Evolutionary conservation across 805 yeast genomes (phyloP), one percentile per base, ranked within the genome.

Genomic region (Brettanomyces custersianus): DNA sequence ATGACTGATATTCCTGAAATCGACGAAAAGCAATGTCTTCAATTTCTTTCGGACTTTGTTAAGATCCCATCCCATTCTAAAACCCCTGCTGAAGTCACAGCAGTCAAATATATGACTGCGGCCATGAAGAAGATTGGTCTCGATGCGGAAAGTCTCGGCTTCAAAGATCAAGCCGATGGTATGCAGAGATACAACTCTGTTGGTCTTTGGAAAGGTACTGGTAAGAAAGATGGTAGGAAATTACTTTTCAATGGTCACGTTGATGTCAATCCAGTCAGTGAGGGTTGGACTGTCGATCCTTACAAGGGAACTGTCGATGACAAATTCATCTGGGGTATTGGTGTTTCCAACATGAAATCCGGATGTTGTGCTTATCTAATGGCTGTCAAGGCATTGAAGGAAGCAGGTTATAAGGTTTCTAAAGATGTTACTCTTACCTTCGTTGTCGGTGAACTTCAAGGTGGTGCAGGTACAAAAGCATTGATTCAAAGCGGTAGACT

Each of bases 281-380:
- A 54, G 34, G 59, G 57, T 10, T 54, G 57, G 59, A 54, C 59
- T 9, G 53, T 54, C 11, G 57, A 54, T 31, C 59, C 59, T 4
- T 51, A 52, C 23, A 51, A 38, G 29, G 59, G 59, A 4, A 39
- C 40, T 12, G 36, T 34, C 17, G 57, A 54, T 31, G 40, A 48
- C 12, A 45, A 54, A 18, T 54, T 40, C 31, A 52, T 54, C 22
- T 54, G 52, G 29, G 59, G 59, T 8, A 52, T 54, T 36, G 57
- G 59, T 11, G 59, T 54, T 10, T 52, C 56, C 17, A 54, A 54
- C 40, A 54, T 52, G 59, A 54, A 54, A 38, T 48, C 55, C 11
- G 59, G 59, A 4, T 54, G 59, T 32, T 47, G 52, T 43, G 57
- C 59, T 17, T 54, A 54, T 35, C 52, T 51, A 31, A 52, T 52